phyloP scores from a whole-genome alignment of 306 rosid species.

The Gleditsia sinensis region DNA sequence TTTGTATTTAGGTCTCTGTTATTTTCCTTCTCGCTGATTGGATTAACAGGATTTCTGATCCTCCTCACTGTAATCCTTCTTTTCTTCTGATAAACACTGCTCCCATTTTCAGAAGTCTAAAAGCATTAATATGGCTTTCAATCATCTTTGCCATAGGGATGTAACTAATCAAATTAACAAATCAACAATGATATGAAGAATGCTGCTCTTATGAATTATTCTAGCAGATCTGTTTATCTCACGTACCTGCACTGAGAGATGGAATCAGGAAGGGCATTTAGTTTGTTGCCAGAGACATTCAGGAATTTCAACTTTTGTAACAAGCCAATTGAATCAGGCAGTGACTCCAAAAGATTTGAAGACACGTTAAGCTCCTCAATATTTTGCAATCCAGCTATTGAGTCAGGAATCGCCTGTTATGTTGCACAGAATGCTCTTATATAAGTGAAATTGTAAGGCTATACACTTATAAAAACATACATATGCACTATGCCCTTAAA shows the following conservation, averaged over 20 bases:
- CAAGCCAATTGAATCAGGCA: slow-evolving; percentile 90
- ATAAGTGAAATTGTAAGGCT: slow-evolving; percentile 15
- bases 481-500: background rate
- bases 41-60: too few species aligned
- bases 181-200: background rate
- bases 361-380: slow-evolving; percentile 87
- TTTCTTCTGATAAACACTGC: too few species aligned
- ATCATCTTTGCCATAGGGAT: background rate
- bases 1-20: too few species aligned
- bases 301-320: slow-evolving; percentile 73
- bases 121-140: background rate
- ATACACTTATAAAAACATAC: background rate
- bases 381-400: slow-evolving; percentile 79
- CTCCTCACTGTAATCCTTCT: too few species aligned
- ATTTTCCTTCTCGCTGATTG: too few species aligned
- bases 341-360: slow-evolving; percentile 65
- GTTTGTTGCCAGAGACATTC: slow-evolving; percentile 79
- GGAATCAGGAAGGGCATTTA: slow-evolving; percentile 75
- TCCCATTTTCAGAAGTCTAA: slow-evolving; percentile 8
- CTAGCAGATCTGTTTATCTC: background rate
- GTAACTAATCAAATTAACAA: background rate
- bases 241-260: slow-evolving; percentile 85
- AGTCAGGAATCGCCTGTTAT: slow-evolving; percentile 75
- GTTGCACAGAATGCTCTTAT: slow-evolving; percentile 28
- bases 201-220: background rate